These are phyloP conservation scores for Tetraselmis striata DNA, from an alignment of 139 green algal species.

Conservation along the genomic window DNA sequence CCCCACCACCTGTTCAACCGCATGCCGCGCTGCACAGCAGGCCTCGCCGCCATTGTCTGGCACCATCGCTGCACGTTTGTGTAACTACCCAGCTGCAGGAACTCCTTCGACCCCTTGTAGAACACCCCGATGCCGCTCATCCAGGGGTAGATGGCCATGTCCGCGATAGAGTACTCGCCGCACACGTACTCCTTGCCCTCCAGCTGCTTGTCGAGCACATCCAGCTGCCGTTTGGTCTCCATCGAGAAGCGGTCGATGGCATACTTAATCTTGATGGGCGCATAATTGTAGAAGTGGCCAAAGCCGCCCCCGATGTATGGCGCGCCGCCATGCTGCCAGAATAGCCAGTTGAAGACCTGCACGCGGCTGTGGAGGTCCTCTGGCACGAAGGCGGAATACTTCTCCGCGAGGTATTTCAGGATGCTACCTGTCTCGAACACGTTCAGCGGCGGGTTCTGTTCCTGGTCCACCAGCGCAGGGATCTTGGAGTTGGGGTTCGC, in stretches of 20 bases:
- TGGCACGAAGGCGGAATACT: slow-evolving; percentile 33
- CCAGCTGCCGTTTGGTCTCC: slow-evolving; percentile 26
- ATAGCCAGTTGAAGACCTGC: slow-evolving; percentile 40
- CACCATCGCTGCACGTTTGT: slow-evolving; percentile 3
- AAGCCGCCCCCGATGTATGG: slow-evolving; percentile 18
- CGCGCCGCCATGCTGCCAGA: slow-evolving; percentile 25
- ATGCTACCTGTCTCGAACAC: slow-evolving; percentile 46
- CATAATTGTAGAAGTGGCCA: slow-evolving; percentile 33
- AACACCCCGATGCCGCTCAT: slow-evolving; percentile 3
- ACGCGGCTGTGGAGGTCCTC: slow-evolving; percentile 16
- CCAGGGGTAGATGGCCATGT: slow-evolving; percentile 25
- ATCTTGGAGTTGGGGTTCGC: slow-evolving; percentile 53
- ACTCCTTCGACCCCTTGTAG: slow-evolving; percentile 10
- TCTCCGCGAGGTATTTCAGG: slow-evolving; percentile 42
- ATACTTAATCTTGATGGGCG: slow-evolving; percentile 18
- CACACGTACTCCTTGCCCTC: slow-evolving; percentile 20
- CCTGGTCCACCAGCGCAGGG: slow-evolving; percentile 29
- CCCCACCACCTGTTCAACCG: background rate
- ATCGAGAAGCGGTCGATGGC: slow-evolving; percentile 25
- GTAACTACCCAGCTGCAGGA: slow-evolving; percentile 6
- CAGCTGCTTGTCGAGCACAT: slow-evolving; percentile 34
- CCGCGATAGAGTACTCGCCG: slow-evolving; percentile 28
- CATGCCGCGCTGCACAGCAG: slow-evolving; percentile 17
- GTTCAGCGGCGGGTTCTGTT: slow-evolving; percentile 9
- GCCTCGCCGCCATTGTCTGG: slow-evolving; percentile 8